Conservation (phyloP, 2,329 filamentous ascomycete genomes). For the Alternaria hordeiaustralica region DNA sequence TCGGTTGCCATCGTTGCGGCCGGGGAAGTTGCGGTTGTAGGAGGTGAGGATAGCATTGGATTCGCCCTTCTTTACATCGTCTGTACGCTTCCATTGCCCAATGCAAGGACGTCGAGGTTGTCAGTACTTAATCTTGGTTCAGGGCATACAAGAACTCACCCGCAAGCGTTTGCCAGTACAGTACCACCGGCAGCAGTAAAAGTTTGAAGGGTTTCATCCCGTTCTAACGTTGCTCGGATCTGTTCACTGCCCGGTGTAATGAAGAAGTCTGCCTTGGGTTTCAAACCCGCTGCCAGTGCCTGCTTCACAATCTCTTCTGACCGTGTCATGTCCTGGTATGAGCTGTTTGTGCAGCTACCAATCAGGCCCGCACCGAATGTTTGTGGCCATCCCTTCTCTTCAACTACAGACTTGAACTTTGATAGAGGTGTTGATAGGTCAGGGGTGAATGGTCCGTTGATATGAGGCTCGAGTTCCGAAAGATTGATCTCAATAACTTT, state of each 20-base stretch:
- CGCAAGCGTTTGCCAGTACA: slow-evolving; percentile 93
- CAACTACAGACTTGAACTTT: slow-evolving; percentile 82
- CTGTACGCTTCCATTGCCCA: slow-evolving; percentile 88
- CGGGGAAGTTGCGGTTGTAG: slow-evolving; percentile 98
- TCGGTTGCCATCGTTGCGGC: slow-evolving; percentile 94
- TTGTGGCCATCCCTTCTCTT: slow-evolving; percentile 86
- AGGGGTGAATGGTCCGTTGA: slow-evolving; percentile 96
- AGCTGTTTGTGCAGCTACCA: slow-evolving; percentile 98
- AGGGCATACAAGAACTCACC: no score
- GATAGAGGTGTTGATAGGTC: slow-evolving; percentile 93
- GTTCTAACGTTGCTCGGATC: slow-evolving; percentile 90
- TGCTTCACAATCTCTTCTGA: slow-evolving; percentile 93
- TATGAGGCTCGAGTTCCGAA: slow-evolving; percentile 87
- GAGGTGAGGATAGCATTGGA: slow-evolving; percentile 94
- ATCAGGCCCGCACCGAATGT: slow-evolving; percentile 93
- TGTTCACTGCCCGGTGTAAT: slow-evolving; percentile 97
- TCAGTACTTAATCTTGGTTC: no score
- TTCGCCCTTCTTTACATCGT: slow-evolving; percentile 82
- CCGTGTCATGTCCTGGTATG: slow-evolving; percentile 97
- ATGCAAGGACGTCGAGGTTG: slow-evolving; percentile 72
- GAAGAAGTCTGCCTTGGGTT: slow-evolving; percentile 90
- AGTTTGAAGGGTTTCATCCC: slow-evolving; percentile 84
- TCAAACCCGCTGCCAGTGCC: slow-evolving; percentile 84
- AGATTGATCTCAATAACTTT: slow-evolving; percentile 90
- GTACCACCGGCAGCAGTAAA: slow-evolving; percentile 87